Percentiles rank a stretch among this genome's conserved stretches.
phyloP scores from a whole-genome alignment of 345 rosid species.

The Linum lewisii region DNA sequence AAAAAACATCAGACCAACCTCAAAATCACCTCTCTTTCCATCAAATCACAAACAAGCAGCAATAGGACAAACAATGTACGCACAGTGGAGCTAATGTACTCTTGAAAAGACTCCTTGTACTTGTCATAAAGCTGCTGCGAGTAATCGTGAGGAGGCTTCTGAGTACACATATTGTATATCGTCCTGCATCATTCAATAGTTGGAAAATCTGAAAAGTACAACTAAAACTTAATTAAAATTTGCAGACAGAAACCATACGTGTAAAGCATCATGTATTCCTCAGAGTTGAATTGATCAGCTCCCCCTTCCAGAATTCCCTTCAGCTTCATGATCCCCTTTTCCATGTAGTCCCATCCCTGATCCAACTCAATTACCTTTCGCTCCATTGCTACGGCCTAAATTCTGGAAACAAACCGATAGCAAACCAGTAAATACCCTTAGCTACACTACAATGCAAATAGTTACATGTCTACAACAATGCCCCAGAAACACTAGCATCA shows the following conservation, averaged over 20 bases:
- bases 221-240: not conserved
- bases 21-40: not conserved
- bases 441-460: too few species aligned
- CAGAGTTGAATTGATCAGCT: constrained; percentile 28
- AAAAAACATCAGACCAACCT: not conserved
- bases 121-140: constrained; percentile 28
- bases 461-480: too few species aligned
- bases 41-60: not conserved
- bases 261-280: constrained; percentile 35
- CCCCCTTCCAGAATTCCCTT: constrained; percentile 17
- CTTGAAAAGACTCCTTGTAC: constrained; percentile 19
- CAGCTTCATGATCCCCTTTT: constrained; percentile 10
- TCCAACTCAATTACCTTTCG: constrained; percentile 7
- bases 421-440: too few species aligned
- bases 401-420: not conserved
- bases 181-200: constrained; percentile 12
- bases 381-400: not conserved
- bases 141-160: constrained; percentile 28
- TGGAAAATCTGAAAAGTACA: not conserved
- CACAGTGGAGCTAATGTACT: constrained; percentile 21
- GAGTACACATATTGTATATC: constrained; percentile 34
- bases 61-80: constrained; percentile 1
- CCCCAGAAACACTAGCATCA: too few species aligned
- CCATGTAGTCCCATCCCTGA: constrained; percentile 5
- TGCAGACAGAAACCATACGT: constrained; percentile 13